Base-by-base conservation (phyloP, 2,329 filamentous ascomycete genomes). In the Domatiomyces globalis region DNA sequence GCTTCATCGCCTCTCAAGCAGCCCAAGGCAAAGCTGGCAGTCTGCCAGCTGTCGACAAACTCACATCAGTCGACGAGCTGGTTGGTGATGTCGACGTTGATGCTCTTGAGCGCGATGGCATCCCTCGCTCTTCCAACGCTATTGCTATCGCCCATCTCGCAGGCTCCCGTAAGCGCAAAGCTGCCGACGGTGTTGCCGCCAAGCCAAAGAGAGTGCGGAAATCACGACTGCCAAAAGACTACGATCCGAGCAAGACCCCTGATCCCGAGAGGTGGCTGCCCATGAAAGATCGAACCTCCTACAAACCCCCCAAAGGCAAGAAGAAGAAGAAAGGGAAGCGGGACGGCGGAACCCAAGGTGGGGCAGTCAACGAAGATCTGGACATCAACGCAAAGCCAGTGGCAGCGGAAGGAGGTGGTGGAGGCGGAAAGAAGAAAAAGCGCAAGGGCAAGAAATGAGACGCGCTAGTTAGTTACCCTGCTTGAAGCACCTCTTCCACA, bases 261-360 rank as follows among this genome's bases (percentile, higher is more conserved):
- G 92, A 98, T 66, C 83, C 87, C 0, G 92, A 98, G 69, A 77
- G 92, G 56, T 98, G 92, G 92, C 70, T 98, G 54, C 90, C 92
- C 10, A 73, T 96, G 62, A 81, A 85, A 49, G 92, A 98, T 66
- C 78, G 92, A 52, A 92, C 85, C 60, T 85, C 81, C 43, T 98
- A 95, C 69, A 75, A 85, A 46, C 88, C 89, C 6, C 62, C 62
- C 2, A 95, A 92, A 72, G 88, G 88, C 5, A 88, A 85, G 73
- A 88, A 85, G 73, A 86, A 87, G 51, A 90, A 87, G 75, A 84
- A 88, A 76, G 84, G 84, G 70, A 61, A 66, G 57, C 68, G 69
- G 61, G 82, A 80, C 4, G 74, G 76, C 55, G 85, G 87, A 59
- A 95, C 87, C 7, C 92, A 96, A 66, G 92, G 92, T 54, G 90